Conservation (phyloP, 371 early-diverging fungal species). For the Haplosporangium sp. region DNA sequence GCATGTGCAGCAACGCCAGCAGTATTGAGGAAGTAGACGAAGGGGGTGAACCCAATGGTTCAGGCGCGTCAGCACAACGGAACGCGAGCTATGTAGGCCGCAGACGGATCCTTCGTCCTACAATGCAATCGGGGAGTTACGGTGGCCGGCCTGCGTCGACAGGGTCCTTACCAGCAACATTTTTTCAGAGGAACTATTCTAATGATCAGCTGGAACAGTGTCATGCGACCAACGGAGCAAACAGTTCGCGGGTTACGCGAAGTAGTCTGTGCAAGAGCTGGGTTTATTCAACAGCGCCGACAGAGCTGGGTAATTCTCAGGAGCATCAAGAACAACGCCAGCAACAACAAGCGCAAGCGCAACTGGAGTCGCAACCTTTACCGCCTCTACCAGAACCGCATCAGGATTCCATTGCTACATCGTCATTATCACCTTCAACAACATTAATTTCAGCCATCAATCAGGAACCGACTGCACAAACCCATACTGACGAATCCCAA, state of each 20-base stretch:
- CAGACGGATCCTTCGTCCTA: constrained; percentile 14
- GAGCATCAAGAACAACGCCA: neutral
- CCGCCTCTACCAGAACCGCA: too few species aligned
- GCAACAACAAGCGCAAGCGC: neutral
- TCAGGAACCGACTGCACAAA: too few species aligned
- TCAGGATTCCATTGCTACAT: too few species aligned
- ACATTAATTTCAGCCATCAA: too few species aligned
- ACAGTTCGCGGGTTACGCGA: constrained; percentile 21
- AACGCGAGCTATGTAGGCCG: constrained; percentile 30
- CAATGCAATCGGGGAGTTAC: constrained; percentile 1
- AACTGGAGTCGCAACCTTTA: neutral
- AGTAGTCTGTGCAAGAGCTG: constrained; percentile 48
- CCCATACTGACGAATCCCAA: too few species aligned
- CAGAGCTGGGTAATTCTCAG: neutral
- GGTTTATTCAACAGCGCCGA: constrained; percentile 13
- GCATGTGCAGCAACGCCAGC: constrained; percentile 46
- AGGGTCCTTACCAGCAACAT: constrained; percentile 24
- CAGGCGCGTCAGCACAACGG: constrained; percentile 26
- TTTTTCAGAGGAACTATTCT: constrained; percentile 13
- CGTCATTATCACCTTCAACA: too few species aligned
- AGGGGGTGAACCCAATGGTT: constrained; percentile 25
- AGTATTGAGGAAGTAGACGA: constrained; percentile 47
- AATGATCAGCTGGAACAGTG: constrained; percentile 16
- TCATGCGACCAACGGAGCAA: constrained; percentile 8
- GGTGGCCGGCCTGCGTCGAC: constrained; percentile 15